These are phyloP conservation scores for Stentor coeruleus DNA, from an alignment of 73 alveolate genomes.

Conservation along the genomic window DNA sequence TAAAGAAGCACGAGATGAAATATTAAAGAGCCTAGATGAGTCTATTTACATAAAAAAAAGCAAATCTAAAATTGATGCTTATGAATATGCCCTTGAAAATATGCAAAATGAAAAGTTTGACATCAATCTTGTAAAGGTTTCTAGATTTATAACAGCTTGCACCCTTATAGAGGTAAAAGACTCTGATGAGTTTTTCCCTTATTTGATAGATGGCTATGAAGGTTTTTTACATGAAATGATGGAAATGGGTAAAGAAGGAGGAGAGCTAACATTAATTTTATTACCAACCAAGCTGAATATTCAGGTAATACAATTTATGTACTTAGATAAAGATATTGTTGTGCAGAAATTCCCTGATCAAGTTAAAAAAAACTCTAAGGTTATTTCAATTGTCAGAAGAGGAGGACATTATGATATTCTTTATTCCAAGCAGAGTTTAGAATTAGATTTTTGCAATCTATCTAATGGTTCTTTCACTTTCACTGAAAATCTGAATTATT, in stretches of 20 bases:
- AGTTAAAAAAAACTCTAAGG: background rate
- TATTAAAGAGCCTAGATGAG: background rate
- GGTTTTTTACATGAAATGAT: background rate
- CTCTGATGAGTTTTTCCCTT: background rate
- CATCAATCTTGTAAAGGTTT: background rate
- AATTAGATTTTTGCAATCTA: background rate
- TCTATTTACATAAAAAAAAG: too few species aligned
- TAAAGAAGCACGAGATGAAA: background rate
- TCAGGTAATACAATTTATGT: background rate
- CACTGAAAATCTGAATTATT: background rate
- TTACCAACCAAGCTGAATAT: background rate
- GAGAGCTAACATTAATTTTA: background rate
- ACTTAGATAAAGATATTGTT: background rate
- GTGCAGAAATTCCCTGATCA: background rate
- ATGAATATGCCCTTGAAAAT: background rate
- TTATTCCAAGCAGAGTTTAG: background rate
- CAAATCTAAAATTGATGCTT: background rate
- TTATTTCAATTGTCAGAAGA: background rate
- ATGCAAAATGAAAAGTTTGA: background rate
- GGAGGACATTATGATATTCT: constrained; percentile 8
- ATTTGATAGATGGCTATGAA: background rate
- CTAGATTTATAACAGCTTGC: background rate
- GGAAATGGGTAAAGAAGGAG: constrained; percentile 14
- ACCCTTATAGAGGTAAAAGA: background rate
- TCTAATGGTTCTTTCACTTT: background rate